Percentiles rank a stretch among this genome's conserved stretches.
These are phyloP conservation scores for Kazachstania kunashirensis DNA, from an alignment of 805 yeast species.

Conservation along the genomic window DNA sequence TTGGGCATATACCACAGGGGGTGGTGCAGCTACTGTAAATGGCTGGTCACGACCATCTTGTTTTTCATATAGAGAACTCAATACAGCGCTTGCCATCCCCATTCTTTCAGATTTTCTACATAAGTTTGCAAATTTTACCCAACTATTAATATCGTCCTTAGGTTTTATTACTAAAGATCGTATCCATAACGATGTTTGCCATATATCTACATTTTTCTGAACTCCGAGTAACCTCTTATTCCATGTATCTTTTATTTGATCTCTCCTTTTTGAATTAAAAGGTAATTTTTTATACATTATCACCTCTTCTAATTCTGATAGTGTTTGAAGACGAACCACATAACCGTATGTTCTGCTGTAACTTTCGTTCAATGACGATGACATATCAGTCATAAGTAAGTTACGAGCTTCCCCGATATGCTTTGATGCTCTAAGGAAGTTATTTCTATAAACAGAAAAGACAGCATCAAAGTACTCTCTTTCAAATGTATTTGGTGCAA, in stretches of 20 bases:
- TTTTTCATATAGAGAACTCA: constrained; percentile 68
- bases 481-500: constrained; percentile 90
- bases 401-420: constrained; percentile 84
- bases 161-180: constrained; percentile 90
- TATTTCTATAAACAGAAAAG: constrained; percentile 71
- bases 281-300: constrained; percentile 80
- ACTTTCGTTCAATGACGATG: constrained; percentile 90
- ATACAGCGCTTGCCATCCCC: constrained; percentile 85
- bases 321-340: constrained; percentile 93
- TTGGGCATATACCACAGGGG: constrained; percentile 95
- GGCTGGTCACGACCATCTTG: constrained; percentile 45
- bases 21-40: constrained; percentile 73
- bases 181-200: constrained; percentile 93
- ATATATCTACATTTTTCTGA: constrained; percentile 95
- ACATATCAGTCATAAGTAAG: constrained; percentile 80
- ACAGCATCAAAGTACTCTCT: constrained; percentile 92
- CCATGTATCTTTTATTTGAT: constrained; percentile 84
- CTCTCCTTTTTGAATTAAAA: constrained; percentile 70
- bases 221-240: constrained; percentile 85
- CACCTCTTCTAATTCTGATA: constrained; percentile 93
- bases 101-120: constrained; percentile 90
- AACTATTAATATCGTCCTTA: constrained; percentile 91
- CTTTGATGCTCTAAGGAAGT: constrained; percentile 67
- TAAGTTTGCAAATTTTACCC: constrained; percentile 95
- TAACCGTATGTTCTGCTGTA: constrained; percentile 95